Conservation (phyloP, 2,329 filamentous ascomycete genomes). For the Talaromyces marneffei region DNA sequence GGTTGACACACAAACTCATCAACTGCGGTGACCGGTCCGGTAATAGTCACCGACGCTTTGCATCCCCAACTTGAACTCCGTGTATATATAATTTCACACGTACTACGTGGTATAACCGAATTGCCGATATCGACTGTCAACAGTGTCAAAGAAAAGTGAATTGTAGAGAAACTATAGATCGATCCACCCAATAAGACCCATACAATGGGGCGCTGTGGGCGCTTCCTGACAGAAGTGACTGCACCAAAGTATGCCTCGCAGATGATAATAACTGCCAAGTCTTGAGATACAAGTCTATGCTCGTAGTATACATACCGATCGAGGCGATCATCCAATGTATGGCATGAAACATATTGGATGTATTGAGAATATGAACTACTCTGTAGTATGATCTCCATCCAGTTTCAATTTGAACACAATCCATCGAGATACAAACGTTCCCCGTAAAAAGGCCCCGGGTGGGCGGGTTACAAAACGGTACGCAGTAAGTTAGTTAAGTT, state of each 20-base stretch:
- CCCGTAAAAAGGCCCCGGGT: background rate
- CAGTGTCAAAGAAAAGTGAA: background rate
- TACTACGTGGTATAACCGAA: background rate
- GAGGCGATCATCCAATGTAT: background rate
- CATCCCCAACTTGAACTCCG: background rate
- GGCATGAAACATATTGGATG: background rate
- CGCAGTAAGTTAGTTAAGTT: background rate
- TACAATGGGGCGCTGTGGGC: background rate
- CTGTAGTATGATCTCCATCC: background rate
- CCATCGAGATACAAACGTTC: background rate
- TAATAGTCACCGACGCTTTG: background rate
- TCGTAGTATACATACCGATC: background rate
- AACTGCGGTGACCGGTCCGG: background rate
- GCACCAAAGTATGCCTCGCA: background rate
- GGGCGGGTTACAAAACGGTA: background rate
- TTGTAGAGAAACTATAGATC: background rate
- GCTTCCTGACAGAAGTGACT: background rate
- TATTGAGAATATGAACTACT: background rate
- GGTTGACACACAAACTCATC: background rate
- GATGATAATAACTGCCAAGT: background rate
- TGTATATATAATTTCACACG: background rate
- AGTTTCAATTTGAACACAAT: background rate
- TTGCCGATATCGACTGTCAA: background rate
- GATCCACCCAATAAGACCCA: background rate
- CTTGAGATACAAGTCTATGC: background rate